phyloP scores from a whole-genome alignment of 2,329 filamentous ascomycete species.

The Monilinia aucupariae region DNA sequence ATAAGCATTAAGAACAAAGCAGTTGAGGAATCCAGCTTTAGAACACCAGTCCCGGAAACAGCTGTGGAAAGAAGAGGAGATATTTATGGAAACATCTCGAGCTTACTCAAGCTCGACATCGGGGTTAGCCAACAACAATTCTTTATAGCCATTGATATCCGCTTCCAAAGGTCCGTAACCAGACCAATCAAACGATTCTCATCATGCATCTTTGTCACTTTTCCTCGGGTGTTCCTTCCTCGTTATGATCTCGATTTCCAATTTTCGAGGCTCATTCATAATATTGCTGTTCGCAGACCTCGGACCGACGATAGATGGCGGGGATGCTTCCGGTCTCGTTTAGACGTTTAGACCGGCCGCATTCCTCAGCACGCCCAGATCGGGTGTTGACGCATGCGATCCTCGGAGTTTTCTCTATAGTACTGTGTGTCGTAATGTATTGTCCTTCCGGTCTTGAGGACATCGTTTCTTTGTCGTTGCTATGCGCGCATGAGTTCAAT shows the following conservation, averaged over 20 bases:
- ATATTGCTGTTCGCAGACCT: background rate
- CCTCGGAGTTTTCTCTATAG: background rate
- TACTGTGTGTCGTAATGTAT: background rate
- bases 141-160: slow-evolving; percentile 1
- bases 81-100: background rate
- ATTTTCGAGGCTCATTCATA: background rate
- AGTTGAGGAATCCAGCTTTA: background rate
- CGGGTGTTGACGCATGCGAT: background rate
- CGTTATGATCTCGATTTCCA: background rate
- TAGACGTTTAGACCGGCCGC: background rate
- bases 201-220: background rate
- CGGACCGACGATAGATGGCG: background rate
- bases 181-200: background rate
- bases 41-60: background rate
- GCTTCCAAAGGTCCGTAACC: background rate
- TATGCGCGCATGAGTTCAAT: background rate
- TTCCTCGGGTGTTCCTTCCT: background rate
- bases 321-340: background rate
- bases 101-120: background rate
- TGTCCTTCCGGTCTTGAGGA: background rate
- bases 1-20: background rate
- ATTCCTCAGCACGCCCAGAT: background rate
- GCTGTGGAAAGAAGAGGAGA: background rate
- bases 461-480: no score
- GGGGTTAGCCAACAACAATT: background rate